phyloP scores from a whole-genome alignment of 2,329 filamentous ascomycete species.

The Paecilomyces fulvus region DNA sequence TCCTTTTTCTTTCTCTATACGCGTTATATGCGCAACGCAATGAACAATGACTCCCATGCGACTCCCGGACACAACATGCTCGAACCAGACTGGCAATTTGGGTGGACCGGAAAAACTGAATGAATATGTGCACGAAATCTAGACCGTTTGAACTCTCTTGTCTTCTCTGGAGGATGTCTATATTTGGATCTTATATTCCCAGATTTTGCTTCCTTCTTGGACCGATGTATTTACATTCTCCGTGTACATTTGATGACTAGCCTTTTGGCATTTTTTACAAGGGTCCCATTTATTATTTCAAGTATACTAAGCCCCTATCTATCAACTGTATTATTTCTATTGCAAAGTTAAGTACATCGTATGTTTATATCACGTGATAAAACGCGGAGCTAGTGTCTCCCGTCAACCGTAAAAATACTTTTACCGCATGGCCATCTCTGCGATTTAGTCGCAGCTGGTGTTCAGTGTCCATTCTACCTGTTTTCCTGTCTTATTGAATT shows the following conservation, averaged over 20 bases:
- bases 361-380: constrained; percentile 13
- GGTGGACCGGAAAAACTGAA: neutral
- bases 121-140: neutral
- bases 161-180: constrained; percentile 2
- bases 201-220: constrained; percentile 3
- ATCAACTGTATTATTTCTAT: neutral
- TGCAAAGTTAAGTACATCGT: constrained; percentile 1
- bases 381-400: constrained; percentile 7
- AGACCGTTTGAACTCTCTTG: neutral
- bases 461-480: neutral
- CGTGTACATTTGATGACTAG: neutral
- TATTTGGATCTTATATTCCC: constrained; percentile 4
- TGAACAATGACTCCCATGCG: neutral
- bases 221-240: constrained; percentile 13
- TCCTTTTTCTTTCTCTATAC: neutral
- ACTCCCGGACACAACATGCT: neutral
- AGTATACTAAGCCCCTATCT: neutral
- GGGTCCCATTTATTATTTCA: neutral
- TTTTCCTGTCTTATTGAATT: neutral
- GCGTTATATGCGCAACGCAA: neutral
- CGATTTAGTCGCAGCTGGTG: constrained; percentile 5
- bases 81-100: neutral
- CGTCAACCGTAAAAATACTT: constrained; percentile 25
- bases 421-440: constrained; percentile 23
- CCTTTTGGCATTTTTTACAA: neutral